Evolutionary conservation across 495 filamentous ascomycete genomes (phyloP).

Genomic region (Halenospora varia): DNA sequence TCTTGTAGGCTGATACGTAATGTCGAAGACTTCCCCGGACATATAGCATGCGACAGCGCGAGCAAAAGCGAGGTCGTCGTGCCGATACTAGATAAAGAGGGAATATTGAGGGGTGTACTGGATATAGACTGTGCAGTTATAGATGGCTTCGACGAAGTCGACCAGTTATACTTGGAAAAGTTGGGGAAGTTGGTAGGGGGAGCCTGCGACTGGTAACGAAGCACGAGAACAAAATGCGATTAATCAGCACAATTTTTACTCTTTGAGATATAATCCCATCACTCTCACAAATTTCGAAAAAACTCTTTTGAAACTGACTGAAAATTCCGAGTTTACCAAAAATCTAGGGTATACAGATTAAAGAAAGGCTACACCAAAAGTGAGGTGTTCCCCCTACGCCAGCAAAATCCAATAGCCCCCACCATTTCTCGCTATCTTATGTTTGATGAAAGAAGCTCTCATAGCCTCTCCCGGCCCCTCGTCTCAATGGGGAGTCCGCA

Average conservation of each 20-base stretch:
- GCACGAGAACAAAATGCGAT: too few species aligned
- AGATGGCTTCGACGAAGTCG: conserved; percentile 72
- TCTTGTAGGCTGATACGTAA: conserved; percentile 75
- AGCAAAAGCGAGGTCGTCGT: conserved; percentile 90
- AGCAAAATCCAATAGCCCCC: too few species aligned
- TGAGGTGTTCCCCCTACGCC: too few species aligned
- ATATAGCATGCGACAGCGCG: conserved; percentile 86
- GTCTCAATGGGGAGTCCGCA: conserved; percentile 70
- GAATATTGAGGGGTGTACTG: conserved; percentile 72
- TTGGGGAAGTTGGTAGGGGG: conserved; percentile 61
- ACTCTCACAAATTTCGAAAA: too few species aligned
- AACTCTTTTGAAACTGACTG: too few species aligned
- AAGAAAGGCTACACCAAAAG: too few species aligned
- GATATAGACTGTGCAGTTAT: conserved; percentile 77
- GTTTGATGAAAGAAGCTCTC: conserved; percentile 14
- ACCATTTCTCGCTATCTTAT: too few species aligned
- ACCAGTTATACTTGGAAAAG: conserved; percentile 63
- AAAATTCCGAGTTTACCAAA: too few species aligned
- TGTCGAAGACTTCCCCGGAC: conserved; percentile 74
- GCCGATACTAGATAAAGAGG: conserved; percentile 54
- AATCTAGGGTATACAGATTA: too few species aligned
- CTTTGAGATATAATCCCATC: too few species aligned
- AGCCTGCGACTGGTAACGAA: conserved; percentile 79
- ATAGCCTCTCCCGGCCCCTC: conserved; percentile 64
- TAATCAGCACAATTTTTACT: too few species aligned